Conservation (phyloP, 1,284 basidiomycete species). For the Thecaphora thlaspeos region DNA sequence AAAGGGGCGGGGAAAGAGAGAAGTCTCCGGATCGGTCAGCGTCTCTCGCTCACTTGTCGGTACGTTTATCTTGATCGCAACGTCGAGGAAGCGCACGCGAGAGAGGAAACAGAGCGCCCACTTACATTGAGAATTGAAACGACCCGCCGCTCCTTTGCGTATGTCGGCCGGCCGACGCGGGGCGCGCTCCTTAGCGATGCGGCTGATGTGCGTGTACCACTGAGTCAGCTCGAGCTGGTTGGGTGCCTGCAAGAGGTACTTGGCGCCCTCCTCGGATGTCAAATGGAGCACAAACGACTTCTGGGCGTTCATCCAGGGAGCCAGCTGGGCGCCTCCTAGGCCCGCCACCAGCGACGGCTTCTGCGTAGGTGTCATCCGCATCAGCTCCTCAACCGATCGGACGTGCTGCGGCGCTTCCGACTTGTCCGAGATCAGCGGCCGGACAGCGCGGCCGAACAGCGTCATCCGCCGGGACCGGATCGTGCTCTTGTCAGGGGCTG, state of each 20-base stretch:
- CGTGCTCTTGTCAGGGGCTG: slow-evolving; percentile 29
- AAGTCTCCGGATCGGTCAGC: too few species aligned
- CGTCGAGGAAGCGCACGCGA: too few species aligned
- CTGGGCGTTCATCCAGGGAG: slow-evolving; percentile 51
- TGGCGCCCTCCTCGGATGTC: slow-evolving; percentile 40
- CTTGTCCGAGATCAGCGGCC: slow-evolving; percentile 44
- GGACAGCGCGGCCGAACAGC: slow-evolving; percentile 49
- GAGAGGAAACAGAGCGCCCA: too few species aligned
- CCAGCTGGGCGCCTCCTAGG: slow-evolving; percentile 39
- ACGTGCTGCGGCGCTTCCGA: slow-evolving; percentile 13
- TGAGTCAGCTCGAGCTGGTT: slow-evolving; percentile 40
- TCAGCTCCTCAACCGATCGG: slow-evolving; percentile 28
- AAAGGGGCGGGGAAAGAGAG: too few species aligned
- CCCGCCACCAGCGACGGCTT: slow-evolving; percentile 40
- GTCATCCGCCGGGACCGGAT: slow-evolving; percentile 50
- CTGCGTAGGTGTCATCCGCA: slow-evolving; percentile 36
- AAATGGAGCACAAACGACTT: slow-evolving; percentile 52
- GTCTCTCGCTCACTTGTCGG: too few species aligned
- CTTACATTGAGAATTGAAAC: background rate
- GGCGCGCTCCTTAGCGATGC: slow-evolving; percentile 27
- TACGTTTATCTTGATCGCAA: too few species aligned
- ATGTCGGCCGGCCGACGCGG: slow-evolving; percentile 5
- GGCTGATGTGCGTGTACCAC: slow-evolving; percentile 45
- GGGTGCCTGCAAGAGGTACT: slow-evolving; percentile 50
- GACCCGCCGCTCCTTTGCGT: slow-evolving; percentile 3